A percentile compares a stretch with the other conserved stretches of the same genome.
Conservation (phyloP, 2,329 filamentous ascomycete species). For the Pseudocercospora ulei region DNA sequence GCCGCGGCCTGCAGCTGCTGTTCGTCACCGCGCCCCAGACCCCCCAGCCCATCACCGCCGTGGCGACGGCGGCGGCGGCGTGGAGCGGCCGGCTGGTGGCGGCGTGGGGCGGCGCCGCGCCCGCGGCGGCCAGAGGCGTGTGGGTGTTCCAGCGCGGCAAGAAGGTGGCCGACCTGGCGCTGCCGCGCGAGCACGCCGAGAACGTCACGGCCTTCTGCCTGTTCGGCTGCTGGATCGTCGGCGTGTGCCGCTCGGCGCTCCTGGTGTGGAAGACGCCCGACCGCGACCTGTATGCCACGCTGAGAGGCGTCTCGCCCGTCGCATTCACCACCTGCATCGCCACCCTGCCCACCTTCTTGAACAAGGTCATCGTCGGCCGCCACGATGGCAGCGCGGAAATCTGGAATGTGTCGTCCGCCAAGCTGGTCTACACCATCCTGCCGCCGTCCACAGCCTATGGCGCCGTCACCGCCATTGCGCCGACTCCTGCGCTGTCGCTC, state of each 20-base stretch:
- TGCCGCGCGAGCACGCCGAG: slow-evolving; percentile 56
- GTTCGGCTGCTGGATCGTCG: slow-evolving; percentile 87
- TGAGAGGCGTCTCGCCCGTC: slow-evolving; percentile 51
- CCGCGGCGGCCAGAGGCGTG: slow-evolving; percentile 54
- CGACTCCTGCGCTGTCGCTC: slow-evolving; percentile 72
- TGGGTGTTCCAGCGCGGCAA: slow-evolving; percentile 92
- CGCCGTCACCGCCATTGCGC: slow-evolving; percentile 75
- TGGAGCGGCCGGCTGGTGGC: slow-evolving; percentile 82
- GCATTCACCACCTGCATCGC: slow-evolving; percentile 66
- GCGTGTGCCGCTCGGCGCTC: slow-evolving; percentile 62
- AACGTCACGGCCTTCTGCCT: slow-evolving; percentile 68
- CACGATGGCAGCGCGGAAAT: slow-evolving; percentile 87
- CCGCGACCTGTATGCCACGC: slow-evolving; percentile 81
- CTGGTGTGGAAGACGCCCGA: slow-evolving; percentile 81
- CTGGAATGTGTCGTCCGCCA: slow-evolving; percentile 90
- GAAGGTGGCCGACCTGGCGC: slow-evolving; percentile 63
- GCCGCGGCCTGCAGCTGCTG: slow-evolving; percentile 77
- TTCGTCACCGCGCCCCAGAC: slow-evolving; percentile 91
- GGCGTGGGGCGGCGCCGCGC: slow-evolving; percentile 65
- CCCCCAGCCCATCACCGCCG: slow-evolving; percentile 74
- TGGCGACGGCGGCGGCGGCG: slow-evolving; percentile 67
- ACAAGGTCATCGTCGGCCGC: slow-evolving; percentile 87
- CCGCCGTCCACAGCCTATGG: slow-evolving; percentile 64
- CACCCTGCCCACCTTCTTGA: slow-evolving; percentile 88
- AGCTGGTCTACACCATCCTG: slow-evolving; percentile 80